Percentiles rank a stretch among this genome's conserved stretches.
phyloP scores from a whole-genome alignment of 2,329 filamentous ascomycete genomes.

The Hypocreales sp. region DNA sequence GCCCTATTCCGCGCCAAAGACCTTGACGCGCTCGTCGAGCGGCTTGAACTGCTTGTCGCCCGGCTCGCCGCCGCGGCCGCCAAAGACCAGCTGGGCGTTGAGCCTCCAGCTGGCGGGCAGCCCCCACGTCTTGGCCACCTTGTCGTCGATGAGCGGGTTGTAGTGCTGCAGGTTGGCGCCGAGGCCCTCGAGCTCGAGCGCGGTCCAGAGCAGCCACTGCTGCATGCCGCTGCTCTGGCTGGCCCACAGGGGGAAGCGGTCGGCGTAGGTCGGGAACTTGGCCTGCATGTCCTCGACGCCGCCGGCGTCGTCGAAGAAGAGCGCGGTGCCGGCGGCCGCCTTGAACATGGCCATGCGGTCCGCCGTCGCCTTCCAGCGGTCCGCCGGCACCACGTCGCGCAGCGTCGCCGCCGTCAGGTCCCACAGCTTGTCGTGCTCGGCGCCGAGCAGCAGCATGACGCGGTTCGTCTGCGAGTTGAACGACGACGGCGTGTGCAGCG shows the following conservation, averaged over 20 bases:
- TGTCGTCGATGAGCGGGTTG: conserved; percentile 68
- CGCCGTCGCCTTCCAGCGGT: conserved; percentile 39
- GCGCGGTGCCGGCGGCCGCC: conserved; percentile 61
- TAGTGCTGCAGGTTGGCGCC: conserved; percentile 90
- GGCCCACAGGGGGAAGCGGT: conserved; percentile 66
- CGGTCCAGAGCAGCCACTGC: conserved; percentile 68
- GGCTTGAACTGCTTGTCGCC: conserved; percentile 49
- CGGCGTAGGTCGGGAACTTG: conserved; percentile 58
- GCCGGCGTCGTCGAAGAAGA: conserved; percentile 74
- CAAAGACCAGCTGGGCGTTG: conserved; percentile 75
- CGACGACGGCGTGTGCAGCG: conserved; percentile 57
- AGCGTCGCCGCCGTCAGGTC: conserved; percentile 44
- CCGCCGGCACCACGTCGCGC: conserved; percentile 43
- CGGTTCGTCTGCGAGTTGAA: conserved; percentile 87
- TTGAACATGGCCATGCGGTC: conserved; percentile 40
- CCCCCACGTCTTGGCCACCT: conserved; percentile 53
- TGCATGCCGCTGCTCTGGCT: conserved; percentile 64
- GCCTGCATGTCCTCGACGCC: conserved; percentile 50
- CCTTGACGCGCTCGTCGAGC: conserved; percentile 51
- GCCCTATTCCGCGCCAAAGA: conserved; percentile 44
- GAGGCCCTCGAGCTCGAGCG: conserved; percentile 68
- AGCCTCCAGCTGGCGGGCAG: conserved; percentile 61
- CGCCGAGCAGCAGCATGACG: conserved; percentile 61
- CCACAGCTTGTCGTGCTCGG: conserved; percentile 82
- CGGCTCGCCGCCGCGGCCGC: conserved; percentile 39